Conservation (phyloP, 2,329 filamentous ascomycete species). For the Colletotrichum sp. region DNA sequence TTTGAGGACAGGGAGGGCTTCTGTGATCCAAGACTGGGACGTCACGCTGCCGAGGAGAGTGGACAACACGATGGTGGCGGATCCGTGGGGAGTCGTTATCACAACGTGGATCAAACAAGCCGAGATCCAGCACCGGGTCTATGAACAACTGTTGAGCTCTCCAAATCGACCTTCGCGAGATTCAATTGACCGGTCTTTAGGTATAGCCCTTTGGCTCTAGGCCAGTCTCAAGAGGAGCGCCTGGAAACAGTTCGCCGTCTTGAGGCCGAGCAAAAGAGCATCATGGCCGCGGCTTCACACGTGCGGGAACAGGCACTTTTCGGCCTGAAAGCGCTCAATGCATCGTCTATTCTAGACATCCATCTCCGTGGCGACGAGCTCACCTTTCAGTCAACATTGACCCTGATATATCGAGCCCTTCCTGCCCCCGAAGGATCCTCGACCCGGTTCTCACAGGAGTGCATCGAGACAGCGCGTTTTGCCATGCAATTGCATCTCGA, state of each 20-base stretch:
- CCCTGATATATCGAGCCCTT: constrained; percentile 57
- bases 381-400: constrained; percentile 51
- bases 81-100: constrained; percentile 53
- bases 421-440: constrained; percentile 47
- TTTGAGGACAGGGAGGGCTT: constrained; percentile 58
- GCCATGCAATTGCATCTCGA: constrained; percentile 51
- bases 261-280: constrained; percentile 39
- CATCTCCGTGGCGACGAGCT: constrained; percentile 54
- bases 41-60: constrained; percentile 53
- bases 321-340: constrained; percentile 41
- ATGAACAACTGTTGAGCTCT: constrained; percentile 49
- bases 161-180: neutral
- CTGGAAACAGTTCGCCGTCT: constrained; percentile 42
- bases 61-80: constrained; percentile 32
- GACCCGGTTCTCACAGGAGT: constrained; percentile 52
- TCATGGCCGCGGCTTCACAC: constrained; percentile 39
- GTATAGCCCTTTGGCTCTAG: constrained; percentile 56
- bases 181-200: constrained; percentile 26
- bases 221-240: constrained; percentile 42
- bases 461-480: constrained; percentile 53
- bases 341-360: constrained; percentile 45
- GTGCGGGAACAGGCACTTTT: constrained; percentile 38
- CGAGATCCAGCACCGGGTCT: constrained; percentile 62
- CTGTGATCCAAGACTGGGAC: constrained; percentile 62
- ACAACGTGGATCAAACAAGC: constrained; percentile 60